These are phyloP conservation scores for Iberis pinnata DNA, from an alignment of 345 rosid genomes.

Conservation along the genomic window DNA sequence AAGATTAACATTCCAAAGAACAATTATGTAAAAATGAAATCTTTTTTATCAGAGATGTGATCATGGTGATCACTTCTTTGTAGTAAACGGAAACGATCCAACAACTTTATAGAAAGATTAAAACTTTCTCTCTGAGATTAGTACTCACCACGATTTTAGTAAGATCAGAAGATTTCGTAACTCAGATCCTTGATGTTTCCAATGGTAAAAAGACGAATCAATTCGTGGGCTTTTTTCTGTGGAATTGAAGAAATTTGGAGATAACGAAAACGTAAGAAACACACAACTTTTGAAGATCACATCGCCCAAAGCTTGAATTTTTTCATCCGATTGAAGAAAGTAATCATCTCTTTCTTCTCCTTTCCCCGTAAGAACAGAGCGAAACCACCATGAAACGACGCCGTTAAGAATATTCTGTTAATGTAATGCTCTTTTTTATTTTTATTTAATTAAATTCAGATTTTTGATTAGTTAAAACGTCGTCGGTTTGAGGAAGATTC, in stretches of 20 bases:
- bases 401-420: not conserved
- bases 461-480: too few relatives aligned
- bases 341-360: too few relatives aligned
- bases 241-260: not conserved
- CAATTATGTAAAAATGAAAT: too few relatives aligned
- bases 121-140: too few relatives aligned
- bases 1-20: not conserved
- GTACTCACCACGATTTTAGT: too few relatives aligned
- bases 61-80: not conserved
- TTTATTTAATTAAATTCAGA: not conserved
- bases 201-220: too few relatives aligned
- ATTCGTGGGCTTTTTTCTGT: too few relatives aligned
- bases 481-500: conserved; percentile 6
- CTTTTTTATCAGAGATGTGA: too few relatives aligned
- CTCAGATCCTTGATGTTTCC: too few relatives aligned
- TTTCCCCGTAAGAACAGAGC: not conserved
- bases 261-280: too few relatives aligned
- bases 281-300: not conserved
- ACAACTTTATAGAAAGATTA: too few relatives aligned
- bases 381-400: conserved; percentile 12
- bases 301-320: conserved; percentile 16
- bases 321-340: conserved; percentile 1
- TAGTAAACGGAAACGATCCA: not conserved
- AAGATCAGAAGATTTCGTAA: too few relatives aligned
- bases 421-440: not conserved